These are phyloP conservation scores for Plenodomus biglobosus DNA, from an alignment of 2,329 filamentous ascomycete species.

Conservation along the genomic window DNA sequence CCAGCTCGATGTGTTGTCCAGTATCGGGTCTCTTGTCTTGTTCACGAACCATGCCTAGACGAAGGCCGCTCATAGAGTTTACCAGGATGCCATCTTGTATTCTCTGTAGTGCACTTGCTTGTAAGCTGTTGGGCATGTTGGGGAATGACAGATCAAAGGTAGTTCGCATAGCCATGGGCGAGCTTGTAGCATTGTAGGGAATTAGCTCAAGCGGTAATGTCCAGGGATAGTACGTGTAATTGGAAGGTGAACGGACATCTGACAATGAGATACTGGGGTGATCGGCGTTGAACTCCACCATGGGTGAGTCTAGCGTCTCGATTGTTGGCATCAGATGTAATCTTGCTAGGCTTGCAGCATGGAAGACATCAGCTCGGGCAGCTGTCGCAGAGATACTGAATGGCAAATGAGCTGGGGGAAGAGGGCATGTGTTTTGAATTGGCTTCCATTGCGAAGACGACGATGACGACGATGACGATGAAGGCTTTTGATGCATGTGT, in stretches of 20 bases:
- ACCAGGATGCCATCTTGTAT: slow-evolving; percentile 62
- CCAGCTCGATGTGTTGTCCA: slow-evolving; percentile 30
- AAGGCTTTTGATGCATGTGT: slow-evolving; percentile 3
- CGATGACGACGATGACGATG: slow-evolving; percentile 11
- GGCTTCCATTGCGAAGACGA: no score
- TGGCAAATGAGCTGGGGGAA: slow-evolving; percentile 59
- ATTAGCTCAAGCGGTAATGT: slow-evolving; percentile 77
- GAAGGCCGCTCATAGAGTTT: slow-evolving; percentile 61
- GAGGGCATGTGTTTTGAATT: slow-evolving; percentile 63
- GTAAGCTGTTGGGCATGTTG: slow-evolving; percentile 53
- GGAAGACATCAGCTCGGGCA: slow-evolving; percentile 78
- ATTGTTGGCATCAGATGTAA: slow-evolving; percentile 70
- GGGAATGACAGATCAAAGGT: slow-evolving; percentile 73
- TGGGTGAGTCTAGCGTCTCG: slow-evolving; percentile 59
- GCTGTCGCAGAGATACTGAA: slow-evolving; percentile 79
- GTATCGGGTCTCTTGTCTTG: slow-evolving; percentile 47
- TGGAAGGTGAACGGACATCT: slow-evolving; percentile 63
- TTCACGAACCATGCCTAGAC: slow-evolving; percentile 69
- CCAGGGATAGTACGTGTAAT: slow-evolving; percentile 90
- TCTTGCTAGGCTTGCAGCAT: slow-evolving; percentile 81
- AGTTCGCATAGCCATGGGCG: slow-evolving; percentile 68
- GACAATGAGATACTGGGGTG: slow-evolving; percentile 59
- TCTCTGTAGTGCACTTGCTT: slow-evolving; percentile 56
- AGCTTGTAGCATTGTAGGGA: slow-evolving; percentile 74
- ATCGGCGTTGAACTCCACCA: slow-evolving; percentile 55